A percentile compares a stretch with the other conserved stretches of the same genome.
Evolutionary conservation across 371 early-diverging fungal species (phyloP).

Genomic region (Chytridium lagenaria): DNA sequence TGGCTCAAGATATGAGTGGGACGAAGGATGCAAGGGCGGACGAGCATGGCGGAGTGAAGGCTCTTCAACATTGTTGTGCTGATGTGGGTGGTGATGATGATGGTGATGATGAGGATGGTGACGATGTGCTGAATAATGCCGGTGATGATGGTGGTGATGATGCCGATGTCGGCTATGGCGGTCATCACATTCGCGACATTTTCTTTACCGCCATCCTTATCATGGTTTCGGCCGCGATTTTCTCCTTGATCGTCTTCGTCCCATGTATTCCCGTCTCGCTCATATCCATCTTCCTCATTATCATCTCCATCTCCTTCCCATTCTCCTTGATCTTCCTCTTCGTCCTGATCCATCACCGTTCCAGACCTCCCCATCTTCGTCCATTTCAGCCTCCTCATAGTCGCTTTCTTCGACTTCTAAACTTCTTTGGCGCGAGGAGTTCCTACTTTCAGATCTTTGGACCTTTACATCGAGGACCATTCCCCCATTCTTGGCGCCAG

Average conservation of each 20-base stretch:
- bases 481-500: too few species aligned
- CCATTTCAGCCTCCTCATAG: background rate
- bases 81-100: constrained; percentile 8
- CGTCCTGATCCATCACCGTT: background rate
- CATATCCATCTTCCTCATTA: background rate
- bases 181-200: constrained; percentile 8
- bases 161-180: background rate
- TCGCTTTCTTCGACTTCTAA: background rate
- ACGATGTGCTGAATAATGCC: background rate
- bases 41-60: too few species aligned
- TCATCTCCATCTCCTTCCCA: background rate
- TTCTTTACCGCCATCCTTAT: background rate
- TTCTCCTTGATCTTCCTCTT: background rate
- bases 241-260: background rate
- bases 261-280: background rate
- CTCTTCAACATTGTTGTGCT: background rate
- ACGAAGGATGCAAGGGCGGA: too few species aligned
- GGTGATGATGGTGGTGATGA: constrained; percentile 4
- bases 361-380: background rate
- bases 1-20: too few species aligned
- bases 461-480: too few species aligned
- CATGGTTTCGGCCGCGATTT: background rate
- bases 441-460: too few species aligned
- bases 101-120: background rate
- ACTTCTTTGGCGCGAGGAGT: background rate